Evolutionary conservation across 116 monocot species (phyloP).

Genomic region (Cymodocea nodosa): DNA sequence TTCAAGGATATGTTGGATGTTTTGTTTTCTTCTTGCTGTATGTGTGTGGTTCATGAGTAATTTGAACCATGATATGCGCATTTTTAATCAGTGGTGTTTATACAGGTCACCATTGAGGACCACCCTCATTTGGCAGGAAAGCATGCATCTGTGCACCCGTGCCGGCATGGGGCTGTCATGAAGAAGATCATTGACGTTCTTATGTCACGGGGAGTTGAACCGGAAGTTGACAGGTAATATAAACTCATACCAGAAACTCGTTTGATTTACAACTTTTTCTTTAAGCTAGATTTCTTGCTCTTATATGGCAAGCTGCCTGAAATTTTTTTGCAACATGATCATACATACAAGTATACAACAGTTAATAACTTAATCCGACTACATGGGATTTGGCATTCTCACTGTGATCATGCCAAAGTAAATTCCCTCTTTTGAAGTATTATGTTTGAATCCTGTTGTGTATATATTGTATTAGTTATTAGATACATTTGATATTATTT

Average conservation of each 20-base stretch:
- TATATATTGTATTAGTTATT: too few relatives aligned
- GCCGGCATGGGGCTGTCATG: constrained; percentile 93
- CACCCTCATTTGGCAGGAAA: constrained; percentile 96
- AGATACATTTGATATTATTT: background rate
- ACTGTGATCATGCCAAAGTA: background rate
- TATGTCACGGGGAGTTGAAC: constrained; percentile 88
- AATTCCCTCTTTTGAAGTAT: background rate
- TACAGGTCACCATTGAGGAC: constrained; percentile 96
- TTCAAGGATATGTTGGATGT: too few relatives aligned
- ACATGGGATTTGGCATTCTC: too few relatives aligned
- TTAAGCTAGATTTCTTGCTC: too few relatives aligned
- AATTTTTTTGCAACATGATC: too few relatives aligned
- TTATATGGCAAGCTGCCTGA: too few relatives aligned
- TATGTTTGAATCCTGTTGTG: background rate
- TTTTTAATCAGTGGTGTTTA: background rate
- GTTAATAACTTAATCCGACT: too few relatives aligned
- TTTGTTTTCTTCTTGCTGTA: too few relatives aligned
- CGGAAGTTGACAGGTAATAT: constrained; percentile 91
- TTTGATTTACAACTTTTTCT: background rate
- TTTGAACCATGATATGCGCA: too few relatives aligned
- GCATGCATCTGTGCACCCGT: constrained; percentile 97
- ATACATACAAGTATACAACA: too few relatives aligned
- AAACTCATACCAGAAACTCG: background rate
- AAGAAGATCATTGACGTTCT: constrained; percentile 97
- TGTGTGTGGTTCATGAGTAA: too few relatives aligned